Evolutionary conservation across 345 rosid genomes (phyloP).

Genomic region (Euphorbia lathyris): DNA sequence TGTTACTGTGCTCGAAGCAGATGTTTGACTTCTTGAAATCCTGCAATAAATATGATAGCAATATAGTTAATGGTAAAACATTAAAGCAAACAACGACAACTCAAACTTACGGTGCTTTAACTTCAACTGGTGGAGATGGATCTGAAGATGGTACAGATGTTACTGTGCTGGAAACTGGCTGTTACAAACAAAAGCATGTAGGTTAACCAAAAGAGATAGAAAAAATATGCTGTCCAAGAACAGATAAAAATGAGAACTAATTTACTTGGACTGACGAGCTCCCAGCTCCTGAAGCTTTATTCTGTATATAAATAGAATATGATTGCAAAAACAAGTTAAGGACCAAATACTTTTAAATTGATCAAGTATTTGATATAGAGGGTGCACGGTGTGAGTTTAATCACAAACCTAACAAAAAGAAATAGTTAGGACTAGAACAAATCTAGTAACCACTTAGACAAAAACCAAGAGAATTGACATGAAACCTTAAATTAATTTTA

Average conservation of each 20-base stretch:
- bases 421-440: no score
- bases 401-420: no score
- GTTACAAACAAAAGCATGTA: constrained; percentile 20
- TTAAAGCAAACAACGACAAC: neutral
- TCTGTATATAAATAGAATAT: constrained; percentile 39
- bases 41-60: constrained; percentile 23
- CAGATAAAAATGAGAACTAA: neutral
- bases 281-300: constrained; percentile 53
- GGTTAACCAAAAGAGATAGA: neutral
- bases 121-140: constrained; percentile 35
- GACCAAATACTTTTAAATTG: neutral
- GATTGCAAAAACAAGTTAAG: neutral
- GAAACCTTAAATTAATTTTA: no score
- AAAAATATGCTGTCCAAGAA: constrained; percentile 1
- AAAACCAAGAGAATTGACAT: no score
- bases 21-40: constrained; percentile 24
- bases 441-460: no score
- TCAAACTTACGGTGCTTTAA: constrained; percentile 54
- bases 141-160: constrained; percentile 36
- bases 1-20: constrained; percentile 36
- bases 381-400: no score
- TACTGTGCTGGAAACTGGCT: constrained; percentile 64
- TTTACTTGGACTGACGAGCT: constrained; percentile 60
- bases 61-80: constrained; percentile 8
- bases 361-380: no score